A percentile compares a stretch with the other conserved stretches of the same genome.
Conservation (phyloP, 192 early-diverging fungal species). For the Backusella mclennaniae region DNA sequence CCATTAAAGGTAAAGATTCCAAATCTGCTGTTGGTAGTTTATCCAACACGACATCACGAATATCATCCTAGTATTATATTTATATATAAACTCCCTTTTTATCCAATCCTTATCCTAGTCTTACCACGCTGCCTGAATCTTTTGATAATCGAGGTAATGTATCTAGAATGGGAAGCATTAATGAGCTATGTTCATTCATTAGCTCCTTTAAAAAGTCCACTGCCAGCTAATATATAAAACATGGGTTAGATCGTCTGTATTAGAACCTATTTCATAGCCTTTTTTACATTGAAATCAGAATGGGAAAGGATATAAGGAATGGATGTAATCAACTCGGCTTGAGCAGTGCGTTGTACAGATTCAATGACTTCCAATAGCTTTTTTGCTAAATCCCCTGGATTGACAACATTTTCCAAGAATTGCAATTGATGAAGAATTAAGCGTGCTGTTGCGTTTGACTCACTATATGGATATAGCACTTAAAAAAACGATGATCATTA, state of each 20-base stretch:
- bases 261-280: neutral
- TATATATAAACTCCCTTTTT: neutral
- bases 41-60: constrained; percentile 56
- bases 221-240: constrained; percentile 33
- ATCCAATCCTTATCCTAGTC: neutral
- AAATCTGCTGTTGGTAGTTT: constrained; percentile 66
- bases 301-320: constrained; percentile 79
- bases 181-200: constrained; percentile 54
- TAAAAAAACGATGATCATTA: neutral
- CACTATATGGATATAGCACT: constrained; percentile 24
- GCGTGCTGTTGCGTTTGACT: constrained; percentile 49
- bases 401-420: constrained; percentile 72
- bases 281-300: constrained; percentile 56
- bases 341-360: constrained; percentile 7
- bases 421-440: constrained; percentile 71
- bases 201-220: constrained; percentile 58
- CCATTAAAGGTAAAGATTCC: constrained; percentile 66
- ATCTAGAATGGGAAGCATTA: constrained; percentile 70
- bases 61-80: constrained; percentile 32
- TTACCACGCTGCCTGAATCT: constrained; percentile 46
- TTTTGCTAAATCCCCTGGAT: constrained; percentile 55
- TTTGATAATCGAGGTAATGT: constrained; percentile 66
- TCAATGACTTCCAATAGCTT: constrained; percentile 62
- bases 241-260: neutral
- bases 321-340: constrained; percentile 69